These are phyloP conservation scores for Akanthomyces dipterigenus DNA, from an alignment of 2,329 filamentous ascomycete species.

Conservation along the genomic window DNA sequence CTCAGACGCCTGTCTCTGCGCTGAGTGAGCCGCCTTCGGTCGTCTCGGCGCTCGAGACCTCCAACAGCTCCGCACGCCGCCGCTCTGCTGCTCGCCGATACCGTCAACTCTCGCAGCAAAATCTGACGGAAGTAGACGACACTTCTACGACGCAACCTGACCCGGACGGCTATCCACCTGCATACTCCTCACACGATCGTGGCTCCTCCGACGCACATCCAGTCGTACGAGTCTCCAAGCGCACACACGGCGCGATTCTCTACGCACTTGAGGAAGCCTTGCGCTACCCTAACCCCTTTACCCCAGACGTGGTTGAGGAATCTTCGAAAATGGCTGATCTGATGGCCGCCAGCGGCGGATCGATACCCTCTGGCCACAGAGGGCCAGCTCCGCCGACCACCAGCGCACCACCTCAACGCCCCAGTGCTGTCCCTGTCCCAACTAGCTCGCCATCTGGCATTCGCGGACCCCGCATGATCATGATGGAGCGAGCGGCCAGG, in stretches of 20 bases:
- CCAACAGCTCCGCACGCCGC: constrained; percentile 20
- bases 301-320: constrained; percentile 77
- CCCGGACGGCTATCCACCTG: constrained; percentile 21
- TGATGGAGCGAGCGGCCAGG: constrained; percentile 76
- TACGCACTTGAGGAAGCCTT: constrained; percentile 89
- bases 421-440: constrained; percentile 42
- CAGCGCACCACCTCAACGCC: constrained; percentile 36
- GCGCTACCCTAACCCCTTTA: constrained; percentile 75
- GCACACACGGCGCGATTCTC: constrained; percentile 83
- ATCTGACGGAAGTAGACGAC: constrained; percentile 40
- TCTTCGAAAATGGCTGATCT: constrained; percentile 83
- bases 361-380: constrained; percentile 38
- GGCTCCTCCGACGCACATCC: constrained; percentile 34
- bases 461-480: constrained; percentile 81
- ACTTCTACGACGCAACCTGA: constrained; percentile 27
- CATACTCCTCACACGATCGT: constrained; percentile 26
- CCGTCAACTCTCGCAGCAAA: constrained; percentile 41
- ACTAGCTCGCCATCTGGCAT: constrained; percentile 59
- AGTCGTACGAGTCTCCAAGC: constrained; percentile 63
- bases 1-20: constrained; percentile 29
- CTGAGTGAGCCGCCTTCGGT: constrained; percentile 11
- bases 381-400: neutral
- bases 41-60: constrained; percentile 33
- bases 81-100: constrained; percentile 19
- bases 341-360: constrained; percentile 50